phyloP scores from a whole-genome alignment of 257 asterid genomes.

The Coffea canephora region DNA sequence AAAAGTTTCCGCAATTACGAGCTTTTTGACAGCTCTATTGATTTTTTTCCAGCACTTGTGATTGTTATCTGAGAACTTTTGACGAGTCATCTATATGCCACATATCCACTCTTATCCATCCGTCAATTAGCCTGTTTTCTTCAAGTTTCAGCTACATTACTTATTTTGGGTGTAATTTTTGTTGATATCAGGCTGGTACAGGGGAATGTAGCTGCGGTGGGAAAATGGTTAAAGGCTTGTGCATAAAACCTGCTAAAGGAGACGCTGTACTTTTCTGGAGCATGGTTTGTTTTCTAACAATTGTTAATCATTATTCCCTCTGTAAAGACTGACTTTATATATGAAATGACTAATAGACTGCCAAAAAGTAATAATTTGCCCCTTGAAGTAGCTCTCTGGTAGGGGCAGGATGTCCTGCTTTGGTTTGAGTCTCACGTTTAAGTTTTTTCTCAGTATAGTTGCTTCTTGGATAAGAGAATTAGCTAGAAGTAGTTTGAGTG shows the following conservation, averaged over 20 bases:
- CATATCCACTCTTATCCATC: not conserved
- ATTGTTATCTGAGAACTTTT: not conserved
- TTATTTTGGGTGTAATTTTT: not conserved
- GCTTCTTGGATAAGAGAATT: not conserved
- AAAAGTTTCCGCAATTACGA: not conserved
- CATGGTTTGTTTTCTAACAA: slow-evolving; percentile 55
- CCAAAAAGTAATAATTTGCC: not conserved
- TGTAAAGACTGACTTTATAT: slow-evolving; percentile 3
- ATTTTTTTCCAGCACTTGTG: not conserved
- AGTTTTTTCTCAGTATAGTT: not conserved
- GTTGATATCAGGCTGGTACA: slow-evolving; percentile 53
- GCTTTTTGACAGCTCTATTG: not conserved
- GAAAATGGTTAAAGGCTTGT: slow-evolving; percentile 59
- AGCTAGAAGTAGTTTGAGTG: not conserved
- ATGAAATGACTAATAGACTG: not conserved
- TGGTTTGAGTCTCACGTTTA: not conserved
- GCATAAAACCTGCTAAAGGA: slow-evolving; percentile 77
- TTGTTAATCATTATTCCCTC: not conserved
- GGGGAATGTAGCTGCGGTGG: slow-evolving; percentile 87
- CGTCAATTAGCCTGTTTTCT: not conserved
- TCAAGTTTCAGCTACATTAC: not conserved
- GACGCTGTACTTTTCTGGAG: slow-evolving; percentile 95
- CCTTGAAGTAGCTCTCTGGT: not conserved
- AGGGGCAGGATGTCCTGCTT: not conserved
- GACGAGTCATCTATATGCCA: not conserved